Evolutionary conservation across 1,284 basidiomycete genomes (phyloP).

Genomic region (Cutaneotrichosporon sp.): DNA sequence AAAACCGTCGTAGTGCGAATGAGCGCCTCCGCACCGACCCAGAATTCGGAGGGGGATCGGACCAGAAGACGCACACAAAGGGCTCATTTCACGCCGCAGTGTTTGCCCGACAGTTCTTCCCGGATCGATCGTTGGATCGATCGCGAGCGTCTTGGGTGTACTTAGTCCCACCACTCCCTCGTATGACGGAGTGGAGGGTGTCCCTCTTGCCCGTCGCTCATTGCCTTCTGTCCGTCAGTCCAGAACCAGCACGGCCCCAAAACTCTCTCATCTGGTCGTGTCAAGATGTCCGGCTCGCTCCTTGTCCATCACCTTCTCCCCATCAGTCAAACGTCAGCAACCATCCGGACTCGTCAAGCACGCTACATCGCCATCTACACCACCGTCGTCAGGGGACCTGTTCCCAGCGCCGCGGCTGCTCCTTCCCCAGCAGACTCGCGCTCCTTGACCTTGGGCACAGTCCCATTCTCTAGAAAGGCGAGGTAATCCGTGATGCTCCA

Average conservation of each 20-base stretch:
- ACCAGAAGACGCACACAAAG: background rate
- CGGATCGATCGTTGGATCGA: background rate
- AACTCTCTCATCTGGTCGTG: too few species aligned
- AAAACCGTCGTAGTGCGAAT: background rate
- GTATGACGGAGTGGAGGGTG: too few species aligned
- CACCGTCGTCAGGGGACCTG: background rate
- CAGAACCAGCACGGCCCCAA: too few species aligned
- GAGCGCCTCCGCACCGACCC: background rate
- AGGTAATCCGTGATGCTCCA: conserved; percentile 43
- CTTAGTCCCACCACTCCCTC: background rate
- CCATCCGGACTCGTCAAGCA: background rate
- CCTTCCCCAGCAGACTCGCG: background rate
- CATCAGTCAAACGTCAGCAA: background rate
- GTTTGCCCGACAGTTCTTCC: background rate
- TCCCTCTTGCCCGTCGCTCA: too few species aligned
- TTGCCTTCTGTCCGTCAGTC: too few species aligned
- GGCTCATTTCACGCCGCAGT: background rate
- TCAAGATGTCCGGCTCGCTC: too few species aligned
- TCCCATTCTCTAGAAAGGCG: conserved; percentile 39
- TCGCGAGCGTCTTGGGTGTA: background rate
- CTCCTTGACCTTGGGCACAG: background rate
- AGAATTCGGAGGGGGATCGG: background rate
- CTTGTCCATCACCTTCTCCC: background rate
- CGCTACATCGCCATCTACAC: background rate
- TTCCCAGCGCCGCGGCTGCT: background rate